phyloP scores from a whole-genome alignment of 176 grass and related monocot species.

The Rhynchospora tenuis region DNA sequence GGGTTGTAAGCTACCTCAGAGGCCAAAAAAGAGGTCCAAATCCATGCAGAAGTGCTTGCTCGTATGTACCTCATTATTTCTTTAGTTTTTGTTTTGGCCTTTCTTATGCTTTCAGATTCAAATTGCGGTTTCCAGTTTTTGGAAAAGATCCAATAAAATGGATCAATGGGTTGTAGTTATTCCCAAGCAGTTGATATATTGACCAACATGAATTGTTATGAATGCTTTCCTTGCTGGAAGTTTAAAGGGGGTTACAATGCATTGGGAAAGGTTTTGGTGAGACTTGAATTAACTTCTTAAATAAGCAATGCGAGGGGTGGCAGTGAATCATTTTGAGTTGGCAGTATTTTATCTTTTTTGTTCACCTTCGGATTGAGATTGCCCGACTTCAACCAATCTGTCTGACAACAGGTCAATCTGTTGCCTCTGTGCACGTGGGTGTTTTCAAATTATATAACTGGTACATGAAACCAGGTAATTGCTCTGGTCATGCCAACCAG shows the following conservation, averaged over 20 bases:
- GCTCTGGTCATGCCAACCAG: neutral
- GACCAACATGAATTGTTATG: neutral
- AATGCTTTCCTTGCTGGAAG: neutral
- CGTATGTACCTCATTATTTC: constrained; percentile 30
- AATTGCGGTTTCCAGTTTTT: neutral
- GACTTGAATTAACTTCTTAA: neutral
- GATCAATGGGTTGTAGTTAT: neutral
- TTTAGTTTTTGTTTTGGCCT: neutral
- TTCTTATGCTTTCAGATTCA: neutral
- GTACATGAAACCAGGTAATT: neutral
- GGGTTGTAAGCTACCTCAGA: constrained; percentile 95
- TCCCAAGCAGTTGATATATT: neutral
- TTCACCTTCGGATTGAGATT: neutral
- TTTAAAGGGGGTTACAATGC: neutral
- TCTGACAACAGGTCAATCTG: neutral
- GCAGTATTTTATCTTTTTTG: neutral
- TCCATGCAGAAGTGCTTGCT: constrained; percentile 88
- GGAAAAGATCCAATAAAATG: neutral
- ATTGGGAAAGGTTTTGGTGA: neutral
- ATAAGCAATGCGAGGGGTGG: neutral
- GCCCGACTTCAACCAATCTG: neutral
- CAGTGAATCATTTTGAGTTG: neutral
- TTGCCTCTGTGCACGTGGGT: neutral
- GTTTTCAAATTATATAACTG: neutral
- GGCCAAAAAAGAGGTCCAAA: constrained; percentile 98